Evolutionary conservation across 2,329 filamentous ascomycete genomes (phyloP), one percentile per base, ranked within the genome.

Genomic region (Trichoderma sp.): DNA sequence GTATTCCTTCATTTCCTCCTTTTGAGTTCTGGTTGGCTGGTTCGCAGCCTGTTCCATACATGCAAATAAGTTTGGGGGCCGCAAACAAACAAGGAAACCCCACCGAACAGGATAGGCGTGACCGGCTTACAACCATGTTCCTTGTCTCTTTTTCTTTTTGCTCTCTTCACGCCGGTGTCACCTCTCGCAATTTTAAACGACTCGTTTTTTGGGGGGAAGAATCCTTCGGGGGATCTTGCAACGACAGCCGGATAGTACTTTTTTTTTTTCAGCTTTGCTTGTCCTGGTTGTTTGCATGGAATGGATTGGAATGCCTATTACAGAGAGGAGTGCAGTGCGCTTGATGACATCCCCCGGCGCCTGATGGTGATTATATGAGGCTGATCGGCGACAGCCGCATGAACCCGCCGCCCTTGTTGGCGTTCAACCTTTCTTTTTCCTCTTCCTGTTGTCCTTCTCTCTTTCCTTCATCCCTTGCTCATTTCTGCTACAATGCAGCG

Each of bases 41-140:
- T 13, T 19, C 19, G 35, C 14, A 35, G 11, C 21, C 49, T 27
- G 37, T 1, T n/a, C 37, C 49, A 14, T 21, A 19, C n/a, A 52
- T 33, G 43, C n/a, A 16, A 35, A 37, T 10, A 37, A 37, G 33
- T 59, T 43, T 67, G 63, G 63, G 63, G 53, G 63, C 63, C 63
- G 14, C 35, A 64, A 37, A 35, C 55, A 59, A 43, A 43, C 40
- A 10, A n/a, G 19, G 40, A 43, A 43, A 43, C 49, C 40, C 40
- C 37, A 49, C 27, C 40, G 14, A 27, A 43, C 35, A 35, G 40
- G 49, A 37, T 58, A 27, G 29, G 55, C 27, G 55, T 59, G 53
- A 43, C 27, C 63, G 1, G 19, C 59, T 59, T 67, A 59, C 55
- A 67, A 33, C 63, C n/a, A 47, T 67, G 40, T 58, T 29, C 63